These are phyloP conservation scores for Cladosporium cucumerinum DNA, from an alignment of 2,329 filamentous ascomycete species.

Conservation along the genomic window DNA sequence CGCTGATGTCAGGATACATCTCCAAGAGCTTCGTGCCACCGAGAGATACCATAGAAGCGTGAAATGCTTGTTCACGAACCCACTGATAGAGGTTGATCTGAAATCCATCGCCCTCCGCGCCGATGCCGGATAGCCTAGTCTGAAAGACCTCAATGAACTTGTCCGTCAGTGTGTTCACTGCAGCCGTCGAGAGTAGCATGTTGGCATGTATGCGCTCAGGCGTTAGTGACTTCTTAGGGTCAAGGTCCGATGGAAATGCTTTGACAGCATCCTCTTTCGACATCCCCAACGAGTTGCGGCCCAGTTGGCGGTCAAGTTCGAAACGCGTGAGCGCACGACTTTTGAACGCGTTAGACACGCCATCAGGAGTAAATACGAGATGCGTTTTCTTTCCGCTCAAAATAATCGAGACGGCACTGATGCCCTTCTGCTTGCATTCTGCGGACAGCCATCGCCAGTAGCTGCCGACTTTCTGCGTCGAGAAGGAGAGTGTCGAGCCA, in stretches of 20 bases:
- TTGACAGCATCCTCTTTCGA: conserved; percentile 19
- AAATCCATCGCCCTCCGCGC: conserved; percentile 18
- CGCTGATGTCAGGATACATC: conserved; percentile 29
- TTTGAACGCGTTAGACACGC: conserved; percentile 22
- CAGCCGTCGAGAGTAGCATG: conserved; percentile 17
- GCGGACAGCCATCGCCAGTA: conserved; percentile 20
- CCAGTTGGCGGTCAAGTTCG: conserved; percentile 22
- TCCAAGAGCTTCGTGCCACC: conserved; percentile 30
- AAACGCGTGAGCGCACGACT: conserved; percentile 18
- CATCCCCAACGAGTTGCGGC: conserved; percentile 22
- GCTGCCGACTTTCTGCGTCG: conserved; percentile 21
- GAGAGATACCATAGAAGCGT: conserved; percentile 30
- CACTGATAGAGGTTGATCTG: conserved; percentile 30
- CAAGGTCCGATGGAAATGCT: conserved; percentile 20
- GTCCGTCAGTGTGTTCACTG: conserved; percentile 19
- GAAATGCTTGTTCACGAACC: conserved; percentile 32
- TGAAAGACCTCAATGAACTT: conserved; percentile 20
- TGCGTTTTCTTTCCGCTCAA: conserved; percentile 21
- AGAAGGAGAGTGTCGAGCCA: conserved; percentile 23
- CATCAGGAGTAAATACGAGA: conserved; percentile 23
- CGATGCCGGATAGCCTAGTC: background rate
- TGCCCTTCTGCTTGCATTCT: conserved; percentile 10
- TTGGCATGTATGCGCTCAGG: conserved; percentile 20
- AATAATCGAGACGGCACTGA: conserved; percentile 22
- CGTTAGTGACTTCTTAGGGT: conserved; percentile 15